Evolutionary conservation across 75 land plant species (phyloP), one percentile per base, ranked within the genome.

Genomic region (Pinus taeda): DNA sequence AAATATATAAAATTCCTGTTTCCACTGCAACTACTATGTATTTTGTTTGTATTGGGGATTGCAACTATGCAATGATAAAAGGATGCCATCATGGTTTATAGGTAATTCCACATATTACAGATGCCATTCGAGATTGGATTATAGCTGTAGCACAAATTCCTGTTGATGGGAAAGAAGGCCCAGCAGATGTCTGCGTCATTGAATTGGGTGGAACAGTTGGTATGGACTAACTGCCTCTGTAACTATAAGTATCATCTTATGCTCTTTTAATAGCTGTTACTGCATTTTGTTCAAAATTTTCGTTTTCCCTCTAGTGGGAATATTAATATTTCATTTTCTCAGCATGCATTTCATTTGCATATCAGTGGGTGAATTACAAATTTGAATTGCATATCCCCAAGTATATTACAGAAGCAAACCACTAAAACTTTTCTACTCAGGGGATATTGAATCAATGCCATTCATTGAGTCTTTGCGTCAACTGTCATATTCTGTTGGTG

Each of bases 361-460:
- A 37, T 76, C n/a, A 9, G 39, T 17, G 45, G 37, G 21, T 69
- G 39, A 42, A 37, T 67, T 15, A 18, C 15, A 33, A 66, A 66
- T 9, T 39, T 67, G 9, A 39, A 39, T 7, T 39, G 45, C 20
- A 45, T 67, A 67, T 20, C 71, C 49, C 0, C 18, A 39, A 67
- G 71, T 67, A 67, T 37, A 67, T 67, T 67, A 67, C 71, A 20
- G 45, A 67, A 42, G 53, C n/a, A 22, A 42, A 49, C 39, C 37
- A 37, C 55, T 49, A 49, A 33, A 72, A 12, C 53, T 18, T 77
- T 64, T 58, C 26, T 24, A 74, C 49, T 39, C 77, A 96, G 99
- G 99, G 71, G 99, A 96, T 74, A 96, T 96, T 79, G 99, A 96
- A 75, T 96, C 99, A 73, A 92, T 89, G 94, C 98, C 98, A 49